These are phyloP conservation scores for Aspergillus sp. DNA, from an alignment of 2,329 filamentous ascomycete species.

Conservation along the genomic window DNA sequence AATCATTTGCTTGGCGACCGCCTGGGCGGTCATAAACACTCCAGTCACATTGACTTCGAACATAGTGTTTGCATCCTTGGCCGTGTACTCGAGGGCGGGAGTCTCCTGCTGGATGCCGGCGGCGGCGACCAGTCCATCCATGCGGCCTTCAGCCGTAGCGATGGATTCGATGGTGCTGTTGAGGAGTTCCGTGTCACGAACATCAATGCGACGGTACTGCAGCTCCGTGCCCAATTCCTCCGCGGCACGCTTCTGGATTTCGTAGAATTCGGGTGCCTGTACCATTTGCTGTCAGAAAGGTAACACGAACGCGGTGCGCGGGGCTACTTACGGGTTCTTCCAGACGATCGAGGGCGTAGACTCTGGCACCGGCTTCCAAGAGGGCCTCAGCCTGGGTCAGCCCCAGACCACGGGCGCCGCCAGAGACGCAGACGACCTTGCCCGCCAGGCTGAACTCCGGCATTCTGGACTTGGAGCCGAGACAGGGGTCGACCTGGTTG, in stretches of 20 bases:
- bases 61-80: constrained; percentile 61
- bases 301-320: background rate
- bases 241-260: constrained; percentile 61
- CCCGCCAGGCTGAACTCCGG: constrained; percentile 73
- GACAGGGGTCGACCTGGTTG: constrained; percentile 24
- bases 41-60: constrained; percentile 61
- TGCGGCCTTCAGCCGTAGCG: constrained; percentile 64
- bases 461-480: constrained; percentile 44
- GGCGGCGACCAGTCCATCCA: constrained; percentile 76
- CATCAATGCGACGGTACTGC: constrained; percentile 75
- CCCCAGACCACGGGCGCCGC: constrained; percentile 70
- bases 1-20: constrained; percentile 64
- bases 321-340: constrained; percentile 32
- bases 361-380: constrained; percentile 69
- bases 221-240: constrained; percentile 65
- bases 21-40: constrained; percentile 62
- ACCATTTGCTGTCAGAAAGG: background rate
- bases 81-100: constrained; percentile 72
- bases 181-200: constrained; percentile 67
- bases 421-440: constrained; percentile 69
- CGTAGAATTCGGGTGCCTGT: constrained; percentile 59
- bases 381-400: constrained; percentile 70
- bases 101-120: constrained; percentile 77
- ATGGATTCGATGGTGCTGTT: constrained; percentile 68
- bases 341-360: constrained; percentile 45